Base-by-base conservation (phyloP, 73 alveolate species). In the Stentor roeselii region DNA sequence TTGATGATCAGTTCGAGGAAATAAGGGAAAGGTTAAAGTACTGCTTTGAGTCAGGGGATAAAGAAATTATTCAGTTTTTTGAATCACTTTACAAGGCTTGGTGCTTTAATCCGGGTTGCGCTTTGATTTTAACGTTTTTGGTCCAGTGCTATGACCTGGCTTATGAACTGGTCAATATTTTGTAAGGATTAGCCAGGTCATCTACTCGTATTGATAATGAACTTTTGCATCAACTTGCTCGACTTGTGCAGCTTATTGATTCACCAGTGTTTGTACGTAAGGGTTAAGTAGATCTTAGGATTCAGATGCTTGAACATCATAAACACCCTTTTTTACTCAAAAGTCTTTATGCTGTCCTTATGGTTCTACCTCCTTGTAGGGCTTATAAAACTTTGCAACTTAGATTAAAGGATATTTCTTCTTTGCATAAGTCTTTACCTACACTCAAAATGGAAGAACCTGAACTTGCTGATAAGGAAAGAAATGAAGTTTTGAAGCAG, bases 251-350 rank as follows among this genome's bases (percentile, higher is more conserved):
- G 34, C 2, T 67, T 1, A 21, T 67, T 27, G 80, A 67, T 32
- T 67, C 80, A 27, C 80, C 80, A 21, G 37, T 67, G 21, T 67
- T 67, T 67, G 80, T 67, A 14, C 80, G 80, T 67, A 67, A 67
- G 37, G 21, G 21, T 27, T 67, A 67, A 21, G 42, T 32, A 67
- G 80, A 67, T 67, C 41, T 67, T 27, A n/a, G 80, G 14, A 67
- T 67, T 36, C 80, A 67, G 34, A 67, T 67, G 80, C 41, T 67
- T 15, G 80, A 67, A 67, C 37, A 67, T 67, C 37, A 67, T 30
- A 67, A 34, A 32, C 80, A 67, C 34, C 80, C 80, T 1, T 67
- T 30, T 67, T 67, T 67, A 2, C 80, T 67, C 27, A 67, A 32
- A 2, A 32, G 41, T 1, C 2, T 67, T 15, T 67, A 67, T 67